These are phyloP conservation scores for Colletotrichum ledebouriae DNA, from an alignment of 2,329 filamentous ascomycete genomes.

Conservation along the genomic window DNA sequence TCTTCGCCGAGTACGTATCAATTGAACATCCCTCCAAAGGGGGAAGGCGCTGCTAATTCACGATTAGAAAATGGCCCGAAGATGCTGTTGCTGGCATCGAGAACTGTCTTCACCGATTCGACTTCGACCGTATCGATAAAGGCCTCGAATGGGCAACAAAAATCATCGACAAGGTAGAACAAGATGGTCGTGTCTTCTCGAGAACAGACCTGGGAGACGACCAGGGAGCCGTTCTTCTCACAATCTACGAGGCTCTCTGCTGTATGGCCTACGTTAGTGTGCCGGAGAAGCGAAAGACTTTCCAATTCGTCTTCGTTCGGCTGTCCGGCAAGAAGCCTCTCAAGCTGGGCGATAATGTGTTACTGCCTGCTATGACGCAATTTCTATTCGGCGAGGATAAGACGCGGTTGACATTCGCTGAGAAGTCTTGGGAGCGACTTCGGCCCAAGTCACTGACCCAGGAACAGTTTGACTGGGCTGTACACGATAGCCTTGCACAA, in stretches of 20 bases:
- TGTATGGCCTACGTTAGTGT: conserved; percentile 80
- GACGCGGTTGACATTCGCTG: conserved; percentile 75
- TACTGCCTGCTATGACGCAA: conserved; percentile 85
- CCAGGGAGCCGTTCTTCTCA: conserved; percentile 75
- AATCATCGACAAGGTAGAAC: conserved; percentile 66
- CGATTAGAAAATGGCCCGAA: conserved; percentile 60
- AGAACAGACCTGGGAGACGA: conserved; percentile 61
- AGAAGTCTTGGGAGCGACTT: conserved; percentile 76
- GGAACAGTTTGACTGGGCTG: conserved; percentile 88
- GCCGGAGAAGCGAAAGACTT: conserved; percentile 68
- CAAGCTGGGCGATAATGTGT: conserved; percentile 77
- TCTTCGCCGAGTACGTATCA: conserved; percentile 68
- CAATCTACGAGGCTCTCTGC: conserved; percentile 90
- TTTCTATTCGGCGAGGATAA: conserved; percentile 85
- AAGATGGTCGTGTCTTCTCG: conserved; percentile 60
- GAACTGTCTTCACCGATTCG: conserved; percentile 69
- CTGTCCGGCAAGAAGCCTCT: conserved; percentile 85
- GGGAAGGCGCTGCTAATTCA: conserved; percentile 43
- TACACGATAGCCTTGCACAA: conserved; percentile 78
- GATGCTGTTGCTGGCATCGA: conserved; percentile 65
- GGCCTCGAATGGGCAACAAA: conserved; percentile 70
- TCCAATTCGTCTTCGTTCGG: conserved; percentile 86
- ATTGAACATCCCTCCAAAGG: not conserved
- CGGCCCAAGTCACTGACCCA: conserved; percentile 72
- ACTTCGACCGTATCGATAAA: conserved; percentile 71